phyloP scores from a whole-genome alignment of 257 asterid genomes.

The Marsdenia floribunda region DNA sequence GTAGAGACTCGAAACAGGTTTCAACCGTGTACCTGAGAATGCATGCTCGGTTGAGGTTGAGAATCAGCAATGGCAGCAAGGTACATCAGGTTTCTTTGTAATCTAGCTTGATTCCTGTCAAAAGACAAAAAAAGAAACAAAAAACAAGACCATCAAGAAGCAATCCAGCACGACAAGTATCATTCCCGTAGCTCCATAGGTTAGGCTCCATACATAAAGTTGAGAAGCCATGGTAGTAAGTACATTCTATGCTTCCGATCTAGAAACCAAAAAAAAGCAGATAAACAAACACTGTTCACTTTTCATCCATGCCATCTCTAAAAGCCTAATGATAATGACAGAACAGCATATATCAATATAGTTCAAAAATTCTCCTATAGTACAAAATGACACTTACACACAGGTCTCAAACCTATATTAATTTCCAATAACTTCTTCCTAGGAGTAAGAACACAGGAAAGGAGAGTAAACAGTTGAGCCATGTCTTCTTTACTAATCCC shows the following conservation, averaged over 20 bases:
- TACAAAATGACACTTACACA: background rate
- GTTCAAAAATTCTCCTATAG: background rate
- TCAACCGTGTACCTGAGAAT: constrained; percentile 56
- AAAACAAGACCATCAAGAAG: background rate
- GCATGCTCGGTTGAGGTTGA: constrained; percentile 85
- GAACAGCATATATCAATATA: background rate
- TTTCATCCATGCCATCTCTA: background rate
- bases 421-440: background rate
- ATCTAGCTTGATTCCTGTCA: constrained; percentile 74
- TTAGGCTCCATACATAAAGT: background rate
- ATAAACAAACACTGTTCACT: background rate
- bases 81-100: constrained; percentile 91
- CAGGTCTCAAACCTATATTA: background rate
- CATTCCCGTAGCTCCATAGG: background rate
- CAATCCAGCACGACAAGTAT: background rate
- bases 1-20: background rate
- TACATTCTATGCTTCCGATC: background rate
- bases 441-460: background rate
- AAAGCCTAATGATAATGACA: background rate
- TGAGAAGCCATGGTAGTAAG: background rate
- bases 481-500: background rate
- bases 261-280: background rate
- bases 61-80: constrained; percentile 98
- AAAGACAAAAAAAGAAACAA: background rate
- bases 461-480: background rate